These are phyloP conservation scores for Platanthera zijinensis DNA, from an alignment of 106 monocot genomes.

Conservation along the genomic window DNA sequence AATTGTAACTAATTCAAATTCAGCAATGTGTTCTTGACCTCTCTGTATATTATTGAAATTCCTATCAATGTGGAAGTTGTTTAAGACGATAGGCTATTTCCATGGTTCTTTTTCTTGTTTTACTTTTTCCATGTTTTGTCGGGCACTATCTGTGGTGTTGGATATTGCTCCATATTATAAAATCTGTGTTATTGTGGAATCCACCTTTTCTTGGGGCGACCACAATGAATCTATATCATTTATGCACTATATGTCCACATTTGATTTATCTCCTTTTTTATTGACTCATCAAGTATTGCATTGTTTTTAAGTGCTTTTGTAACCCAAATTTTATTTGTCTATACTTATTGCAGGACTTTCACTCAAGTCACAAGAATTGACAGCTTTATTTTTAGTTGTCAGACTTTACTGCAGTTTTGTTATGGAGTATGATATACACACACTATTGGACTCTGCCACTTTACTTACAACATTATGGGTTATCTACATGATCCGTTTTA, in stretches of 20 bases:
- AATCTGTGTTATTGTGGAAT: too few relatives aligned
- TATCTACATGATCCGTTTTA: conserved; percentile 89
- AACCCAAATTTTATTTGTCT: background rate
- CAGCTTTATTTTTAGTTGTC: conserved; percentile 78
- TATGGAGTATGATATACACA: conserved; percentile 97
- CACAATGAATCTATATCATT: too few relatives aligned
- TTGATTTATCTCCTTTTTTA: background rate
- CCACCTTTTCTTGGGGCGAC: too few relatives aligned
- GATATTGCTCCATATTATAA: too few relatives aligned
- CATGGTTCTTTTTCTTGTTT: too few relatives aligned
- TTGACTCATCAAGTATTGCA: background rate
- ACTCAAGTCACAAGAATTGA: conserved; percentile 78
- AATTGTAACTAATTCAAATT: background rate
- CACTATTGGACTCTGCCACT: conserved; percentile 71
- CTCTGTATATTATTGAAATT: background rate
- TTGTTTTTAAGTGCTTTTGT: background rate
- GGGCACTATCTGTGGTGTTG: too few relatives aligned
- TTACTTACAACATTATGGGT: conserved; percentile 81
- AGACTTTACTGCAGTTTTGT: conserved; percentile 91
- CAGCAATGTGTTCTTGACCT: too few relatives aligned
- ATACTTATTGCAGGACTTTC: conserved; percentile 54
- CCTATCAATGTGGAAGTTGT: background rate
- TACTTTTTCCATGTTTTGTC: too few relatives aligned
- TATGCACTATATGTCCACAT: background rate
- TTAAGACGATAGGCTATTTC: too few relatives aligned